phyloP scores from a whole-genome alignment of 2,329 filamentous ascomycete genomes.

The Tothia fuscella region DNA sequence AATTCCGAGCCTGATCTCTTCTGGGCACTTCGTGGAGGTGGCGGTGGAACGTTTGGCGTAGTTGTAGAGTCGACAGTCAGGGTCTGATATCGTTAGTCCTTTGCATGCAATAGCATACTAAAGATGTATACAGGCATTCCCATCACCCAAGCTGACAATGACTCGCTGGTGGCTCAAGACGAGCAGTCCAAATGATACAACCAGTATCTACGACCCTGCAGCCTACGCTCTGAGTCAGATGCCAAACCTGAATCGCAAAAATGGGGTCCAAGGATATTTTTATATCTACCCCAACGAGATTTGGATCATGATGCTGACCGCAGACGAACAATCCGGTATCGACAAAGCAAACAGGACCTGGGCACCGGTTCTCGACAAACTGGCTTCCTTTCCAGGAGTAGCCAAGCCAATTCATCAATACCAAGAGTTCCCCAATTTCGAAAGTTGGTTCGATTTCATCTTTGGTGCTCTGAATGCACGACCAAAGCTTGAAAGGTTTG shows the following conservation, averaged over 20 bases:
- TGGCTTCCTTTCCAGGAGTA: neutral
- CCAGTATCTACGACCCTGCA: slow-evolving; percentile 1
- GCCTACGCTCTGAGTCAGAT: slow-evolving; percentile 4
- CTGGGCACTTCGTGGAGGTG: slow-evolving; percentile 11
- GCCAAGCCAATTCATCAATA: neutral
- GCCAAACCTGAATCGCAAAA: slow-evolving; percentile 2
- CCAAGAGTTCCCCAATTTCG: slow-evolving; percentile 8
- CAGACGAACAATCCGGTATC: neutral
- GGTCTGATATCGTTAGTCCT: slow-evolving; percentile 11
- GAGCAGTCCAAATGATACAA: neutral
- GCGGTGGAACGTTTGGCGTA: slow-evolving; percentile 19
- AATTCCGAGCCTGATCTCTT: slow-evolving; percentile 6
- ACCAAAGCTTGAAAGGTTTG: neutral
- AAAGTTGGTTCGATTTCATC: slow-evolving; percentile 4
- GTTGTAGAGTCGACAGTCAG: slow-evolving; percentile 21
- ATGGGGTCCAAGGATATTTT: slow-evolving; percentile 3
- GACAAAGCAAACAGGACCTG: neutral
- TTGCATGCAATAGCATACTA: neutral
- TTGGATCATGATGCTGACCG: neutral
- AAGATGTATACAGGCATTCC: slow-evolving; percentile 15
- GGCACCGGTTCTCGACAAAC: slow-evolving; percentile 7
- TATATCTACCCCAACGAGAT: slow-evolving; percentile 3
- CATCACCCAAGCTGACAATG: slow-evolving; percentile 4
- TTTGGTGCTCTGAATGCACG: neutral
- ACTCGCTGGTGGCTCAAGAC: neutral